Conservation (phyloP, 2,329 filamentous ascomycete genomes). For the Stachybotrys echinatus region DNA sequence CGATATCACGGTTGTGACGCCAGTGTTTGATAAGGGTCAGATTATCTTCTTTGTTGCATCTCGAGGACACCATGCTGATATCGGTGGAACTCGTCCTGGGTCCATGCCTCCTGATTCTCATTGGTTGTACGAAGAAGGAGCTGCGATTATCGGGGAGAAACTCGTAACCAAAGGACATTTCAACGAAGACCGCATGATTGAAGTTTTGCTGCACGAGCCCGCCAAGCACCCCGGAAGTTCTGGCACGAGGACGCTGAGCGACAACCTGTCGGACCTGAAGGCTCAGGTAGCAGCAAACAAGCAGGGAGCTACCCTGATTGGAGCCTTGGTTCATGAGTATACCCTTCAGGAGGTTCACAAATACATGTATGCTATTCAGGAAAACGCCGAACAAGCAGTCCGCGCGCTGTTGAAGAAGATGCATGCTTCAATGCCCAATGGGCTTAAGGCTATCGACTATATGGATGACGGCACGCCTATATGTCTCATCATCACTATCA, state of each 20-base stretch:
- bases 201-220: constrained; percentile 68
- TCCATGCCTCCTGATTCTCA: constrained; percentile 76
- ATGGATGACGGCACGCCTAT: constrained; percentile 88
- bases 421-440: constrained; percentile 2
- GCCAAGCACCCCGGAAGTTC: constrained; percentile 70
- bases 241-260: constrained; percentile 71
- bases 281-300: constrained; percentile 84
- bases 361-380: constrained; percentile 28
- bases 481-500: constrained; percentile 67
- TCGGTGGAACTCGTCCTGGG: constrained; percentile 71
- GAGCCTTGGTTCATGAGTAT: constrained; percentile 66
- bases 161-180: constrained; percentile 73
- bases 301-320: constrained; percentile 76
- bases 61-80: constrained; percentile 31
- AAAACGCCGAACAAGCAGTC: constrained; percentile 5
- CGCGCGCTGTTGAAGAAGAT: constrained; percentile 15
- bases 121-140: constrained; percentile 60
- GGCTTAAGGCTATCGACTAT: constrained; percentile 38
- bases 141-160: constrained; percentile 60
- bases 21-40: constrained; percentile 36
- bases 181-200: constrained; percentile 69
- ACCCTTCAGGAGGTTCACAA: constrained; percentile 66
- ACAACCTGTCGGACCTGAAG: constrained; percentile 83
- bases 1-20: constrained; percentile 31
- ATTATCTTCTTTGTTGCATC: constrained; percentile 51